A percentile compares a stretch with the other conserved stretches of the same genome.
phyloP scores from a whole-genome alignment of 257 asterid genomes.

The Forsythia suspensa region DNA sequence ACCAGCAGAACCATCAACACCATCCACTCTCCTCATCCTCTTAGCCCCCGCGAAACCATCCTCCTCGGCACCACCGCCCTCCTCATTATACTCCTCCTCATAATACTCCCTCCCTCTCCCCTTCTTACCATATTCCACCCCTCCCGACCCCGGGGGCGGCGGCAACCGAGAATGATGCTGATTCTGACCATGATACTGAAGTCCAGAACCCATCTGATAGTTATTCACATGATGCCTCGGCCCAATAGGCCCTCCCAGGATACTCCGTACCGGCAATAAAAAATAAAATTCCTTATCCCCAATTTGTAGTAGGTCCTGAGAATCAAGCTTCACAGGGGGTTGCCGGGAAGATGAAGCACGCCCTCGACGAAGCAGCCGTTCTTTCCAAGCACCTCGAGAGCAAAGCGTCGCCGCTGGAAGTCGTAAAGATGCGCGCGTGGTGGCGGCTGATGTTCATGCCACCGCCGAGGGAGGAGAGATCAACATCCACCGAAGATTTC shows the following conservation, averaged over 20 bases:
- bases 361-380: constrained; percentile 97
- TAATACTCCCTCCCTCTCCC: constrained; percentile 67
- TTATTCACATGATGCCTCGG: constrained; percentile 63
- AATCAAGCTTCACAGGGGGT: constrained; percentile 90
- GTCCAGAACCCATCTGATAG: constrained; percentile 33
- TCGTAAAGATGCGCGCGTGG: constrained; percentile 99
- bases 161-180: constrained; percentile 45
- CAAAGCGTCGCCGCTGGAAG: constrained; percentile 96
- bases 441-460: constrained; percentile 99
- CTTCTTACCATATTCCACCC: constrained; percentile 58
- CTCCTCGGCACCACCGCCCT: constrained; percentile 45
- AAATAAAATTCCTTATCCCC: constrained; percentile 96
- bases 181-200: constrained; percentile 34
- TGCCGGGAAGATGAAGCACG: constrained; percentile 85
- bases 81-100: constrained; percentile 69
- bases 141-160: constrained; percentile 42
- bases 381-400: constrained; percentile 92
- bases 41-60: constrained; percentile 49
- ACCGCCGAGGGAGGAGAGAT: constrained; percentile 95
- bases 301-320: constrained; percentile 89
- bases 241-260: constrained; percentile 80
- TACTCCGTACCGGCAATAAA: constrained; percentile 78
- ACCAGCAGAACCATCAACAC: constrained; percentile 46
- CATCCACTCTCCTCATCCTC: constrained; percentile 56
- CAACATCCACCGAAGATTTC: constrained; percentile 93